These are phyloP conservation scores for Cutaneotrichosporon sp. DNA, from an alignment of 1,284 basidiomycete species.

Conservation along the genomic window DNA sequence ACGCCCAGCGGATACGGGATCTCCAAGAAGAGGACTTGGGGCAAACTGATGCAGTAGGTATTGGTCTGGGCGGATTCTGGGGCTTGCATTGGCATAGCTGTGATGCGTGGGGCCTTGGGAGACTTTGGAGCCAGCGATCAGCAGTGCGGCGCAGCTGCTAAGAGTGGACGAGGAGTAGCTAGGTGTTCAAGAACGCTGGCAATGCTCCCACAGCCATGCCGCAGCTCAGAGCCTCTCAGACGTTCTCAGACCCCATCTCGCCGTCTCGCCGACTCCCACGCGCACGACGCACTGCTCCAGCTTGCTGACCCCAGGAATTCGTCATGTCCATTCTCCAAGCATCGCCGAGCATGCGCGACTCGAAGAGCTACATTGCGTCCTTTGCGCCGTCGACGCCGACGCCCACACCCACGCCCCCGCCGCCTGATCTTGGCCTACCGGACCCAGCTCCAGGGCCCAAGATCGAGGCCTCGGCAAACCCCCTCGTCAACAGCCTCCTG, in stretches of 20 bases:
- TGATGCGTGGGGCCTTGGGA: no score
- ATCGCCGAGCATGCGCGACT: conserved; percentile 86
- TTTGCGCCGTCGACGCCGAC: conserved; percentile 55
- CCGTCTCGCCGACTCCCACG: no score
- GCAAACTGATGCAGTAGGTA: conserved; percentile 10
- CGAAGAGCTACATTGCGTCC: conserved; percentile 78
- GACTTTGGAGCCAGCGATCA: no score
- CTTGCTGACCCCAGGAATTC: conserved; percentile 68
- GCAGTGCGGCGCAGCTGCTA: no score
- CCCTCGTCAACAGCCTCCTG: conserved; percentile 73
- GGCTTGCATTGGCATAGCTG: no score
- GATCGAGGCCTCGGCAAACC: conserved; percentile 47
- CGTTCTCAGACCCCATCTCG: no score
- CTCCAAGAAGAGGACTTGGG: conserved; percentile 12
- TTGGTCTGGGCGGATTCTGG: no score
- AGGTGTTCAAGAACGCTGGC: no score
- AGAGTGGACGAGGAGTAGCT: no score
- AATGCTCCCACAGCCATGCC: no score
- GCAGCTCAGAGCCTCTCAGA: no score
- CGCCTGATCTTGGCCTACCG: conserved; percentile 18
- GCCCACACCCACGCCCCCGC: no score
- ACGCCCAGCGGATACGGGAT: not conserved
- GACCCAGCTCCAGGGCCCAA: conserved; percentile 20
- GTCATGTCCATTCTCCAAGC: conserved; percentile 91
- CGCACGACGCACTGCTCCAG: not conserved